Base-by-base conservation (phyloP, 2,329 filamentous ascomycete species). In the Colletotrichum camelliae region DNA sequence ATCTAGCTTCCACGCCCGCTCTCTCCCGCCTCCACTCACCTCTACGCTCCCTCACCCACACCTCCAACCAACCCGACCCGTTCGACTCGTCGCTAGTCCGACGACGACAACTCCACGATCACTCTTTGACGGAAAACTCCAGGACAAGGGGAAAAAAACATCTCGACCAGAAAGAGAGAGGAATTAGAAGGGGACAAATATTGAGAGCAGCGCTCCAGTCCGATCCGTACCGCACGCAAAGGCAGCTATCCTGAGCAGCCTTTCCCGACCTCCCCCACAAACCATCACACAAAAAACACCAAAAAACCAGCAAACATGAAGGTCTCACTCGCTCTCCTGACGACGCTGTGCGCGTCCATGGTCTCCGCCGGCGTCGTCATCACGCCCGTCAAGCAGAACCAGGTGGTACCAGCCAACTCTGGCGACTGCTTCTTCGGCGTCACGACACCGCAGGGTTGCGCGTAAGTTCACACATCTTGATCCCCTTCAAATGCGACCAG, bases 371-470 rank as follows among this genome's bases (percentile, higher is more conserved):
- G 87, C 71, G 86, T 92, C 65, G 89, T 92, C 80, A 88, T 90
- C 80, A 90, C 88, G 5, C 90, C 90, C 67, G 86, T 92, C 78
- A 83, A 81, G 57, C 75, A 81, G 27, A 83, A 91, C 77, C 89
- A 91, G 81, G 84, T 91, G 39, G 87, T 92, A n/a, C 79, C 84
- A 33, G 78, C 81, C 21, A 70, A 64, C 18, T 43, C 79, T 3
- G 88, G 86, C 33, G 90, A 92, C 80, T 92, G 90, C 80, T 89
- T 87, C 78, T 90, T 88, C 79, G 90, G 90, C 39, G 88, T 90
- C 21, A 86, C 87, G 7, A 92, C 90, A 37, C 89, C 90, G 6
- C 83, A 86, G 70, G 90, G 90, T 39, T 92, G 90, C 88, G 90
- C 85, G 90, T 92, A 80, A 78, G 89, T 85, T 10, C 5, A 18